Percentiles rank a stretch among this genome's conserved stretches.
phyloP scores from a whole-genome alignment of 441 rosid species.

The Erysimum cheiri region DNA sequence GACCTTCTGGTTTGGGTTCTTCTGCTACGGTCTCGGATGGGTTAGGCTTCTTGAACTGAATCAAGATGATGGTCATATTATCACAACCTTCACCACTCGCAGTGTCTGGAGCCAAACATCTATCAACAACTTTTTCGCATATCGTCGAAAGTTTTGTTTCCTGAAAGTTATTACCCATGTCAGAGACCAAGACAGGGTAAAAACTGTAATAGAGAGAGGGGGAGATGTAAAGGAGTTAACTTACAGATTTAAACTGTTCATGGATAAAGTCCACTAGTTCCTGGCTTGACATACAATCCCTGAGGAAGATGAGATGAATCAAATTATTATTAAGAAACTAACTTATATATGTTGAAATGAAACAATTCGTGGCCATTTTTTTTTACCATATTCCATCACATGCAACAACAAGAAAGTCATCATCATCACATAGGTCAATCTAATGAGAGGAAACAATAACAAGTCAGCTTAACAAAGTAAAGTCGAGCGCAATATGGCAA shows the following conservation, averaged over 20 bases:
- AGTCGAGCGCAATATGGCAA: background rate
- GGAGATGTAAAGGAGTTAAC: constrained; percentile 6
- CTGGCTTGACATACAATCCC: constrained; percentile 99
- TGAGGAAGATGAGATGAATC: constrained; percentile 44
- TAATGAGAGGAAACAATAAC: constrained; percentile 39
- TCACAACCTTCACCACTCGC: constrained; percentile 92
- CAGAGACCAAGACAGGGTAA: constrained; percentile 3
- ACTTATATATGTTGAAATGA: constrained; percentile 31
- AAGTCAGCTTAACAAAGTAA: constrained; percentile 17
- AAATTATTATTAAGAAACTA: constrained; percentile 10
- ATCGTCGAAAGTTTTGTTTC: constrained; percentile 84
- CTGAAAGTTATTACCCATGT: constrained; percentile 50
- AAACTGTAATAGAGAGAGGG: background rate
- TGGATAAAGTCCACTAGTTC: constrained; percentile 88
- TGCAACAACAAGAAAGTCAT: constrained; percentile 90
- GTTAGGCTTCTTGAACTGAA: constrained; percentile 81
- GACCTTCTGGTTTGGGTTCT: constrained; percentile 28
- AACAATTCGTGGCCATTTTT: too few relatives aligned
- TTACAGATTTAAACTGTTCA: constrained; percentile 71
- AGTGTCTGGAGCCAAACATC: constrained; percentile 92
- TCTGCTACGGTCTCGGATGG: constrained; percentile 45
- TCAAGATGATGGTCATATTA: constrained; percentile 95
- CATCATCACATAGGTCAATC: constrained; percentile 96
- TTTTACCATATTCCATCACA: constrained; percentile 88
- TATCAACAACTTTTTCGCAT: constrained; percentile 83